Evolutionary conservation across 1,284 basidiomycete genomes (phyloP).

Genomic region (Mycena citricolor): DNA sequence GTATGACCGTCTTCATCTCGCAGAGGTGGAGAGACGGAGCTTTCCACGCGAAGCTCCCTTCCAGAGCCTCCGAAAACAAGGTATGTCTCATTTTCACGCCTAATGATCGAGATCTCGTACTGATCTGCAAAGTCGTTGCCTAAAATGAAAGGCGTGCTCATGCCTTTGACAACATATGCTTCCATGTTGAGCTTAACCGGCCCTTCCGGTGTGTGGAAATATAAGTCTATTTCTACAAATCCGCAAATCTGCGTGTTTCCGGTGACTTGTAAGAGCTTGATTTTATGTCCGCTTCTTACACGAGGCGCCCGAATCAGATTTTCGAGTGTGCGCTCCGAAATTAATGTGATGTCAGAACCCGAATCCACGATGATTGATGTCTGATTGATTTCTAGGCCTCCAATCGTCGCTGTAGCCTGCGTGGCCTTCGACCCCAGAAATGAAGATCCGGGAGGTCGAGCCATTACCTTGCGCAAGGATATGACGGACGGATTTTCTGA

Average conservation of each 20-base stretch:
- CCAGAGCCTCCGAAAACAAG: constrained; percentile 27
- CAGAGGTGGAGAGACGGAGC: background rate
- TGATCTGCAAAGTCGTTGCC: constrained; percentile 34
- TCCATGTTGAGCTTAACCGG: constrained; percentile 29
- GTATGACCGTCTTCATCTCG: constrained; percentile 13
- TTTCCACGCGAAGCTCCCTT: constrained; percentile 7
- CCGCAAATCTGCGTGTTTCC: constrained; percentile 28
- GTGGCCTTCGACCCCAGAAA: constrained; percentile 3
- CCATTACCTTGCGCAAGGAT: constrained; percentile 1
- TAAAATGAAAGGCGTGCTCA: constrained; percentile 28
- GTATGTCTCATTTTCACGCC: constrained; percentile 20
- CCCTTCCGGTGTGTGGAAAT: constrained; percentile 26
- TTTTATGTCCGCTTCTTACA: constrained; percentile 24
- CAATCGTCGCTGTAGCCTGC: background rate
- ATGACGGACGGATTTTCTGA: no score
- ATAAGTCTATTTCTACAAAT: constrained; percentile 28
- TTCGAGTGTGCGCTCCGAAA: no score
- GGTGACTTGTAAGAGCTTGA: constrained; percentile 32
- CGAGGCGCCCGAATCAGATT: constrained; percentile 16
- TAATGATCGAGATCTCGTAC: constrained; percentile 29
- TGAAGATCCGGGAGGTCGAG: background rate
- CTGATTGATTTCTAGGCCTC: background rate
- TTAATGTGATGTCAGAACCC: constrained; percentile 3
- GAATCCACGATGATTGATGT: background rate
- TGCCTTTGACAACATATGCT: constrained; percentile 29